Conservation (phyloP, 2,329 filamentous ascomycete genomes). For the Cladosporium sphaerospermum region DNA sequence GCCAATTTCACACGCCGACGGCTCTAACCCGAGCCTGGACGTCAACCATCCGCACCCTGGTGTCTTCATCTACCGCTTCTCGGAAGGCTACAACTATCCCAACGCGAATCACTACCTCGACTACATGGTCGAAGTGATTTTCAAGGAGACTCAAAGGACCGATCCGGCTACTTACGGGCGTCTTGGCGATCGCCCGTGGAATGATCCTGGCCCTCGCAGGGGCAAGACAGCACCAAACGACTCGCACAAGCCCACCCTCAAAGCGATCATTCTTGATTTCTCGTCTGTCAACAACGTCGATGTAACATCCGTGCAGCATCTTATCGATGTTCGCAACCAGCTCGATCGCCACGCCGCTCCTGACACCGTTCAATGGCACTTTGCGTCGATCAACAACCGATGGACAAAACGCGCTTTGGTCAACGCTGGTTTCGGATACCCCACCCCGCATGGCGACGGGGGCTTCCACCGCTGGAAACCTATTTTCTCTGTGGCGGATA, state of each 20-base stretch:
- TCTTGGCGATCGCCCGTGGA: slow-evolving; percentile 77
- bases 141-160: slow-evolving; percentile 65
- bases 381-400: slow-evolving; percentile 86
- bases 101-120: slow-evolving; percentile 88
- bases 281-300: slow-evolving; percentile 91
- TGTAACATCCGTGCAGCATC: slow-evolving; percentile 81
- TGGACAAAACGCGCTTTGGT: slow-evolving; percentile 91
- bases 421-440: slow-evolving; percentile 82
- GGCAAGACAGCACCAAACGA: slow-evolving; percentile 42
- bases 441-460: slow-evolving; percentile 47
- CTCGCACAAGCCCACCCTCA: slow-evolving; percentile 61
- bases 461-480: slow-evolving; percentile 73
- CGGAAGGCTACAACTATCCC: slow-evolving; percentile 92
- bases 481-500: slow-evolving; percentile 90
- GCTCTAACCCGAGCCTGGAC: slow-evolving; percentile 77
- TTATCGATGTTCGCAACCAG: slow-evolving; percentile 93
- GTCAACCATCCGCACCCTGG: slow-evolving; percentile 82
- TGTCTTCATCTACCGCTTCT: slow-evolving; percentile 91
- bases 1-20: slow-evolving; percentile 80
- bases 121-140: slow-evolving; percentile 46
- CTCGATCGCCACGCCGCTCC: slow-evolving; percentile 79
- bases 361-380: slow-evolving; percentile 85
- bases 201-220: slow-evolving; percentile 72
- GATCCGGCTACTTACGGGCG: slow-evolving; percentile 58
- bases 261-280: slow-evolving; percentile 91